phyloP scores from a whole-genome alignment of 2,329 filamentous ascomycete genomes.

The Neofusicoccum umdonicola region DNA sequence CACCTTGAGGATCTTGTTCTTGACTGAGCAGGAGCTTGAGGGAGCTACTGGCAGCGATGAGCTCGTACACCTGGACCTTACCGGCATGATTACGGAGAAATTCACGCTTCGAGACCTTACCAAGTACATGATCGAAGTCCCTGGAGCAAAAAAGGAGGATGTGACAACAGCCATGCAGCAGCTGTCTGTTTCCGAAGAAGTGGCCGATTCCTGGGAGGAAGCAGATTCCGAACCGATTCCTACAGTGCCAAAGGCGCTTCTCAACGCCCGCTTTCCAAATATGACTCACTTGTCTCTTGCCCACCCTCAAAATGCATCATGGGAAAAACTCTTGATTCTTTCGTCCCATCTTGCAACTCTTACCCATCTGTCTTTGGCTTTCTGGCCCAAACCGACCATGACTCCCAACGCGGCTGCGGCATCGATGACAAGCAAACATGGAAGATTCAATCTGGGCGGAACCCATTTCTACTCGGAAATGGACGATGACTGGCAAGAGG shows the following conservation, averaged over 20 bases:
- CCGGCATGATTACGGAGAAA: conserved; percentile 48
- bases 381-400: conserved; percentile 60
- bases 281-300: conserved; percentile 60
- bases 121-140: conserved; percentile 38
- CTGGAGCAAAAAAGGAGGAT: background rate
- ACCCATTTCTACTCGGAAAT: conserved; percentile 52
- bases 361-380: conserved; percentile 61
- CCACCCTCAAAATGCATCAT: conserved; percentile 51
- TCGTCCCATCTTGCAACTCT: conserved; percentile 54
- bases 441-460: conserved; percentile 49
- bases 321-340: conserved; percentile 55
- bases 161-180: conserved; percentile 21
- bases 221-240: conserved; percentile 5
- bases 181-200: conserved; percentile 19
- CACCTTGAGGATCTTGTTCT: conserved; percentile 53
- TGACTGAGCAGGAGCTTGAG: conserved; percentile 32
- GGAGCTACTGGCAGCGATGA: conserved; percentile 41
- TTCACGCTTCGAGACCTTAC: conserved; percentile 51
- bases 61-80: conserved; percentile 53
- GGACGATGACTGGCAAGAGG: conserved; percentile 57
- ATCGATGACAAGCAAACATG: conserved; percentile 42
- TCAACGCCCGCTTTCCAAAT: conserved; percentile 45
- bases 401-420: conserved; percentile 53
- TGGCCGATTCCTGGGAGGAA: conserved; percentile 50
- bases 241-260: conserved; percentile 13